Conservation (phyloP, 1,284 basidiomycete genomes). For the Pulchroboletus neoregius region DNA sequence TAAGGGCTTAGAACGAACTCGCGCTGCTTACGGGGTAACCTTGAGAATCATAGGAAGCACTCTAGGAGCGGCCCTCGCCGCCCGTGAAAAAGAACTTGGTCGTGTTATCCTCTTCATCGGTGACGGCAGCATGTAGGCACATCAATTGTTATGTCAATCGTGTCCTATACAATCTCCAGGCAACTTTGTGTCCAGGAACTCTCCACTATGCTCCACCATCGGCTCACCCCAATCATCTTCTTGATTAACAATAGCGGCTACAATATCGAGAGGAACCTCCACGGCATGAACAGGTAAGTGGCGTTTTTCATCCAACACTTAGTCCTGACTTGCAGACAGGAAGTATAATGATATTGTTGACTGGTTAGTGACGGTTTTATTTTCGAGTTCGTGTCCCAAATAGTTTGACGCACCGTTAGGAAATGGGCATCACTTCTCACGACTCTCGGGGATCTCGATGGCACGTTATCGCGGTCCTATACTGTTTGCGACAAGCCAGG, state of each 20-base stretch:
- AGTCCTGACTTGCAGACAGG: slow-evolving; percentile 37
- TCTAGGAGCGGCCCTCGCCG: slow-evolving; percentile 78
- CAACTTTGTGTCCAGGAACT: slow-evolving; percentile 76
- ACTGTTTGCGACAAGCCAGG: slow-evolving; percentile 62
- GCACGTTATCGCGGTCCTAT: slow-evolving; percentile 59
- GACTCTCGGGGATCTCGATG: slow-evolving; percentile 54
- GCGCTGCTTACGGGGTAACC: slow-evolving; percentile 16
- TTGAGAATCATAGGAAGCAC: slow-evolving; percentile 42
- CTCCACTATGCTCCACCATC: slow-evolving; percentile 70
- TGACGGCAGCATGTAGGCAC: slow-evolving; percentile 67
- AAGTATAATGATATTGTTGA: slow-evolving; percentile 73
- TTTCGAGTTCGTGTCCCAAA: slow-evolving; percentile 2
- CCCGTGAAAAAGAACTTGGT: slow-evolving; percentile 56
- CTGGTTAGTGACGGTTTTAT: slow-evolving; percentile 40
- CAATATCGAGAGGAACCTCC: slow-evolving; percentile 80
- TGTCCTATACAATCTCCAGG: slow-evolving; percentile 32
- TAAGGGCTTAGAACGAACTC: slow-evolving; percentile 24
- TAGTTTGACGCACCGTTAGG: slow-evolving; percentile 21
- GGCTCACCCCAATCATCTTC: slow-evolving; percentile 75
- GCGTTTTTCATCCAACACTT: slow-evolving; percentile 15
- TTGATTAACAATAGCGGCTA: slow-evolving; percentile 90
- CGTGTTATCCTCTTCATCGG: slow-evolving; percentile 86
- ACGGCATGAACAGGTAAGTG: slow-evolving; percentile 50
- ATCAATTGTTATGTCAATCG: background rate
- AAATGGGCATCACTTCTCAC: slow-evolving; percentile 61